A percentile compares a stretch with the other conserved stretches of the same genome.
Conservation (phyloP, 495 filamentous ascomycete species). For the Parmelia sp. region DNA sequence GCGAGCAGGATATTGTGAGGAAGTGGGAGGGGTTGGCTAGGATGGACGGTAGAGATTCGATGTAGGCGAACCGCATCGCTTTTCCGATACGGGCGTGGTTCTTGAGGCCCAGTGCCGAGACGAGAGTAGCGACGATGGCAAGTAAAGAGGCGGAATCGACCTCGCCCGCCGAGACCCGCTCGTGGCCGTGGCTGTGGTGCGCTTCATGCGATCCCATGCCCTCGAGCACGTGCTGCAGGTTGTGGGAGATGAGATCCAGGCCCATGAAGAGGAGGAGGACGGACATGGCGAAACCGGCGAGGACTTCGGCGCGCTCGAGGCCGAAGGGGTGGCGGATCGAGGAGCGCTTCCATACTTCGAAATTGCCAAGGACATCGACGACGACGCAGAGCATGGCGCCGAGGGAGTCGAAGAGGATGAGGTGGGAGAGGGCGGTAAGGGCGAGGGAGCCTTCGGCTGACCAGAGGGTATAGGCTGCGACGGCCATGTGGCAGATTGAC, state of each 20-base stretch:
- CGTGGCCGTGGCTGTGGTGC: slow-evolving; percentile 63
- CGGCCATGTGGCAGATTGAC: slow-evolving; percentile 79
- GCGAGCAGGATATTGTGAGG: slow-evolving; percentile 78
- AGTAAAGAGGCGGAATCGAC: slow-evolving; percentile 78
- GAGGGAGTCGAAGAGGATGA: slow-evolving; percentile 90
- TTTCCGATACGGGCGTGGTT: slow-evolving; percentile 94
- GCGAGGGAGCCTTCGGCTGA: slow-evolving; percentile 80
- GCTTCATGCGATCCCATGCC: slow-evolving; percentile 52
- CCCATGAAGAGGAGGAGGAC: slow-evolving; percentile 94
- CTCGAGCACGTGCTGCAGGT: slow-evolving; percentile 79
- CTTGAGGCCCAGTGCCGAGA: slow-evolving; percentile 78
- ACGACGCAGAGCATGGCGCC: slow-evolving; percentile 88
- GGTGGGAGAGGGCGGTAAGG: slow-evolving; percentile 84
- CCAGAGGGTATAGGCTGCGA: slow-evolving; percentile 79
- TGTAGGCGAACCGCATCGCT: slow-evolving; percentile 69
- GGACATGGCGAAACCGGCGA: slow-evolving; percentile 95
- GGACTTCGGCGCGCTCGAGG: slow-evolving; percentile 82
- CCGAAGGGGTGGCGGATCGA: slow-evolving; percentile 92
- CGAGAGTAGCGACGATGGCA: slow-evolving; percentile 79
- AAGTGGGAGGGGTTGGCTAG: slow-evolving; percentile 91
- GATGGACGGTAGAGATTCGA: slow-evolving; percentile 73
- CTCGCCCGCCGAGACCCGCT: slow-evolving; percentile 63
- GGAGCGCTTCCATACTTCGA: slow-evolving; percentile 93
- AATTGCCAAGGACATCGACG: slow-evolving; percentile 89
- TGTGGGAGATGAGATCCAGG: slow-evolving; percentile 88